Evolutionary conservation across 2,329 filamentous ascomycete genomes (phyloP).

Genomic region (Sporothrix pallida): DNA sequence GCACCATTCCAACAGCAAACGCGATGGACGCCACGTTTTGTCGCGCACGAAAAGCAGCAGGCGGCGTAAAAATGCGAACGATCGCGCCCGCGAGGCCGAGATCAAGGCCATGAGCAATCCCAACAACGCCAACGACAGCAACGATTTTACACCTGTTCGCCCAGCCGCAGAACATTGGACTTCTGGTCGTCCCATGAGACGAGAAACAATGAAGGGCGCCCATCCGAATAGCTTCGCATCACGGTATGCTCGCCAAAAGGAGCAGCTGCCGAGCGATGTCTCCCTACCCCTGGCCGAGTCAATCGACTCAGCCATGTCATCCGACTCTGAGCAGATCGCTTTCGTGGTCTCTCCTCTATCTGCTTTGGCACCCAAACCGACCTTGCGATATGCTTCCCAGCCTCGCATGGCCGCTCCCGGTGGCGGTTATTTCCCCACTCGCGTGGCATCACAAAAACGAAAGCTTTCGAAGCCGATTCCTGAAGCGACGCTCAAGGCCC

Average conservation of each 20-base stretch:
- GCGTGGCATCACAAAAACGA: conserved; percentile 58
- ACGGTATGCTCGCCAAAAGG: conserved; percentile 48
- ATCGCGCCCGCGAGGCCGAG: conserved; percentile 81
- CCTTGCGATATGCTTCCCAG: conserved; percentile 73
- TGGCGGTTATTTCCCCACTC: conserved; percentile 52
- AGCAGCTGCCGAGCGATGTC: conserved; percentile 70
- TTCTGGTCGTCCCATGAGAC: conserved; percentile 64
- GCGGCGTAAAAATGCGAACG: conserved; percentile 72
- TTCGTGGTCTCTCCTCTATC: conserved; percentile 83
- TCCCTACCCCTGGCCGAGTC: conserved; percentile 78
- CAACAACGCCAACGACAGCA: conserved; percentile 3
- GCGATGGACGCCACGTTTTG: conserved; percentile 62
- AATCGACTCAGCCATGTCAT: conserved; percentile 76
- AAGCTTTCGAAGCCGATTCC: conserved; percentile 61
- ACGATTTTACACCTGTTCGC: conserved; percentile 67
- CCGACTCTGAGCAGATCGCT: conserved; percentile 73
- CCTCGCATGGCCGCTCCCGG: conserved; percentile 61
- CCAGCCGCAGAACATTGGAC: conserved; percentile 65
- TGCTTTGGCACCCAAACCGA: conserved; percentile 83
- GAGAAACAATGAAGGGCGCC: conserved; percentile 67
- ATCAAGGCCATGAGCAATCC: conserved; percentile 79
- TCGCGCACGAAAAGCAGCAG: conserved; percentile 76
- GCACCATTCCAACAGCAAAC: conserved; percentile 62
- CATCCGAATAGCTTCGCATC: conserved; percentile 51
- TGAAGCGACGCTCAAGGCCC: conserved; percentile 65